Evolutionary conservation across 306 rosid genomes (phyloP).

Genomic region (Vigna radiata): DNA sequence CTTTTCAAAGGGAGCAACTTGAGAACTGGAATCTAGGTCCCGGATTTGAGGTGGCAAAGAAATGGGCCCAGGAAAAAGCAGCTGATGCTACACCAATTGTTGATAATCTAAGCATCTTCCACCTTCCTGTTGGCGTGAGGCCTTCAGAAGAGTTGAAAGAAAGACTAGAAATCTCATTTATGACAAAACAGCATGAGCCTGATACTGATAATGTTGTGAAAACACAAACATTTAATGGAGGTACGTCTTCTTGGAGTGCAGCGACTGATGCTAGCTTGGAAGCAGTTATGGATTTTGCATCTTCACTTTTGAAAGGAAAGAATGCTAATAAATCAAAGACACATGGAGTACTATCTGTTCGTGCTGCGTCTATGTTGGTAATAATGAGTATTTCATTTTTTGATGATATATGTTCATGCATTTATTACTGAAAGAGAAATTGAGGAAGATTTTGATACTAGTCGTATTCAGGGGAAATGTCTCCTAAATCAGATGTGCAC

Average conservation of each 20-base stretch:
- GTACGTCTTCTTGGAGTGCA: slow-evolving; percentile 57
- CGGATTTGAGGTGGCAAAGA: slow-evolving; percentile 79
- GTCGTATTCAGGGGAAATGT: slow-evolving; percentile 33
- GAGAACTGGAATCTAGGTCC: slow-evolving; percentile 78
- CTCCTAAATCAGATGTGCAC: slow-evolving; percentile 5
- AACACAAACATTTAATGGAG: slow-evolving; percentile 43
- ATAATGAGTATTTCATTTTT: slow-evolving; percentile 31
- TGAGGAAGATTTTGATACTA: background rate
- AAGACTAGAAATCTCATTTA: slow-evolving; percentile 47
- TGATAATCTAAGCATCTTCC: slow-evolving; percentile 70
- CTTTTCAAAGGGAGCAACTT: slow-evolving; percentile 79
- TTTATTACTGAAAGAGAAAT: slow-evolving; percentile 24
- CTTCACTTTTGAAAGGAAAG: slow-evolving; percentile 69
- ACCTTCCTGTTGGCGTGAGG: slow-evolving; percentile 93
- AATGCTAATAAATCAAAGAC: slow-evolving; percentile 61
- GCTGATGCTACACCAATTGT: slow-evolving; percentile 54
- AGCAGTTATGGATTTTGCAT: slow-evolving; percentile 72
- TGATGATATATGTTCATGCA: slow-evolving; percentile 14
- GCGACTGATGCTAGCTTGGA: slow-evolving; percentile 67
- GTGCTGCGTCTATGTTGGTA: slow-evolving; percentile 99
- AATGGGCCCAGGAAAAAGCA: slow-evolving; percentile 84
- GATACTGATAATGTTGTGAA: slow-evolving; percentile 54
- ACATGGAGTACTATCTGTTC: slow-evolving; percentile 77
- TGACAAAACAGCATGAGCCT: slow-evolving; percentile 48
- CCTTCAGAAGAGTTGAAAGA: slow-evolving; percentile 71